Evolutionary conservation across 345 rosid species (phyloP), one percentile per base, ranked within the genome.

Genomic region (Rhizophora mangle): DNA sequence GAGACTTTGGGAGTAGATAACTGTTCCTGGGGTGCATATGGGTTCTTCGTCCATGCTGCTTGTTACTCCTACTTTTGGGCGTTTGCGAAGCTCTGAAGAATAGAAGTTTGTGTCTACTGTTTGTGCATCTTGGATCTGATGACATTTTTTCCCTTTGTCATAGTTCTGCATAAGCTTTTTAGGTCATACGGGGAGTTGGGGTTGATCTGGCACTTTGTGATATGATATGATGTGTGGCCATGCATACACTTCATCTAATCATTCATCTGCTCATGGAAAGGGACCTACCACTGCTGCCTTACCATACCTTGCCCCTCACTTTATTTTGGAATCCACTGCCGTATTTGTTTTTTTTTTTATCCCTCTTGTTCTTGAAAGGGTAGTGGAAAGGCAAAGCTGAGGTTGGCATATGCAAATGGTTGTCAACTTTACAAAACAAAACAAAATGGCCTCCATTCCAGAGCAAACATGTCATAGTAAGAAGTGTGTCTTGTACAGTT

Each of bases 151-250:
- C 29, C 74, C 24, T 34, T 19, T 26, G 31, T 57, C 60, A 68
- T 43, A 46, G 30, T 62, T 34, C 49, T 46, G 37, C 74, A 36
- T 22, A 13, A 20, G 18, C 54, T 63, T 59, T 74, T 74, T 57
- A 30, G 62, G 30, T 39, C 24, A 34, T 66, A 57, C 46, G 43
- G 68, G 68, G 54, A 67, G 5, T 54, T 54, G 2, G 26, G 64
- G 68, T 70, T 68, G 71, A 70, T 76, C 62, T 53, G 32, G 52
- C 71, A 73, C 70, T 68, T 74, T 65, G 76, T 52, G 82, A 52
- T 56, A 63, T 52, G 82, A 52, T 56, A 63, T 43, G 49, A 43
- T 39, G 16, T 39, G 47, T 39, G 47, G 51, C 72, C 80, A 60
- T 74, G 72, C 76, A 62, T 49, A 52, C 34, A 56, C 68, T 58